phyloP scores from a whole-genome alignment of 768 basidiomycete species.

The Lactarius indigo region DNA sequence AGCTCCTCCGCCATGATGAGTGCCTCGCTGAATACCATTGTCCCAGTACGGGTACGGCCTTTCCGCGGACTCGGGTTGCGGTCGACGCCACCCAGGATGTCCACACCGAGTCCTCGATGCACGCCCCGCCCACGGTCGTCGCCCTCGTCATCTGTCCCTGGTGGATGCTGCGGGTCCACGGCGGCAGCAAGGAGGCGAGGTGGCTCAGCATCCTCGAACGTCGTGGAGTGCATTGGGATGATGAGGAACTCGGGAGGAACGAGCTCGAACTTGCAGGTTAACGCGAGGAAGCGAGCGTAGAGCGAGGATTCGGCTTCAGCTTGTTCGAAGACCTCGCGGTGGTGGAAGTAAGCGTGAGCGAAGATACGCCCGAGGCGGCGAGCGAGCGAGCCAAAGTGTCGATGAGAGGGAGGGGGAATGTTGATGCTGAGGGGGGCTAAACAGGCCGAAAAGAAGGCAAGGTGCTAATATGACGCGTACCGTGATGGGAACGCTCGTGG shows the following conservation, averaged over 20 bases:
- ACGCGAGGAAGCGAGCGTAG: constrained; percentile 84
- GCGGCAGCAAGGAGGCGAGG: constrained; percentile 24
- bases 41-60: constrained; percentile 63
- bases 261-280: constrained; percentile 75
- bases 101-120: constrained; percentile 19
- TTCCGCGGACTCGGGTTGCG: constrained; percentile 27
- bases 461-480: constrained; percentile 38
- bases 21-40: constrained; percentile 63
- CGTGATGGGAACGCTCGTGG: constrained; percentile 89
- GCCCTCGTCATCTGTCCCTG: constrained; percentile 16
- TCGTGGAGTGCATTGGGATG: constrained; percentile 51
- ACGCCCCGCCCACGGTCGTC: constrained; percentile 24
- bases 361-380: constrained; percentile 93
- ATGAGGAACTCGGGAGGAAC: constrained; percentile 83
- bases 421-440: constrained; percentile 53
- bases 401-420: constrained; percentile 73
- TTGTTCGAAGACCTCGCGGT: constrained; percentile 87
- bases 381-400: constrained; percentile 88
- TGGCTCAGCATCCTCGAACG: constrained; percentile 30
- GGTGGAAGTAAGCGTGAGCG: constrained; percentile 94
- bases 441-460: neutral
- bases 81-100: constrained; percentile 15
- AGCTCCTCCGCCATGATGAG: constrained; percentile 40
- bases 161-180: constrained; percentile 17
- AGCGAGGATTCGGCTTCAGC: constrained; percentile 88